Base-by-base conservation (phyloP, 768 basidiomycete genomes). In the Pseudohyphozyma bogoriensis region DNA sequence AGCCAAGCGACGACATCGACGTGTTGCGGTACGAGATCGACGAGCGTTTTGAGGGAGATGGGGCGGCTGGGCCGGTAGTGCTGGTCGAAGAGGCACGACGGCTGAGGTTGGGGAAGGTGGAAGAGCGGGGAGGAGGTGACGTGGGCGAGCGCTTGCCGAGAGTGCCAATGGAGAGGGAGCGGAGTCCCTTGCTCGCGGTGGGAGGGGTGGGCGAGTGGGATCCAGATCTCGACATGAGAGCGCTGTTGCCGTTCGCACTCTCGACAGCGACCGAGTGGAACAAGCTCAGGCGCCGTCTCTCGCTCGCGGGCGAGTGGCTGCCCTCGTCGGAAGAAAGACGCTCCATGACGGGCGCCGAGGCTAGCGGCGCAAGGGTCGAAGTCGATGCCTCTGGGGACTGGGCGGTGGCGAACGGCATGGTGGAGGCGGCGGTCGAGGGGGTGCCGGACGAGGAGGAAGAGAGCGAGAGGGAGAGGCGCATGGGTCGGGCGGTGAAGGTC, bases 391-490 rank as follows among this genome's bases (percentile, higher is more conserved):
- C n/a, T n/a, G 57, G 29, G 20, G 55, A 24, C n/a, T 51, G 49
- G 28, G 28, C 18, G 22, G 40, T 16, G 51, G 56, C 39, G 55
- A 52, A 56, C 29, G 36, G 33, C 26, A 29, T 47, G 55, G 33
- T 37, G 20, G 33, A 47, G 37, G 60, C 35, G 24, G 64, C 35
- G 56, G 42, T 57, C 5, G 67, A 56, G 4, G 64, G 64, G 9
- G 64, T 60, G 4, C 58, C 62, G 36, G 26, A 31, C 31, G 58
- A 47, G 5, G 60, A 46, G 4, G 57, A 62, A 15, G 68, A 61
- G 46, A 62, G 47, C 28, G 66, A 69, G 45, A 66, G 64, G 28
- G 64, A 66, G 35, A 66, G 58, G 24, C 65, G 65, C 33, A 66
- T 59, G 26, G 58, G 51, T 35, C 26, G 50, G 13, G n/a, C n/a